phyloP scores from a whole-genome alignment of 1,284 basidiomycete species.

The Inonotus hispidus region DNA sequence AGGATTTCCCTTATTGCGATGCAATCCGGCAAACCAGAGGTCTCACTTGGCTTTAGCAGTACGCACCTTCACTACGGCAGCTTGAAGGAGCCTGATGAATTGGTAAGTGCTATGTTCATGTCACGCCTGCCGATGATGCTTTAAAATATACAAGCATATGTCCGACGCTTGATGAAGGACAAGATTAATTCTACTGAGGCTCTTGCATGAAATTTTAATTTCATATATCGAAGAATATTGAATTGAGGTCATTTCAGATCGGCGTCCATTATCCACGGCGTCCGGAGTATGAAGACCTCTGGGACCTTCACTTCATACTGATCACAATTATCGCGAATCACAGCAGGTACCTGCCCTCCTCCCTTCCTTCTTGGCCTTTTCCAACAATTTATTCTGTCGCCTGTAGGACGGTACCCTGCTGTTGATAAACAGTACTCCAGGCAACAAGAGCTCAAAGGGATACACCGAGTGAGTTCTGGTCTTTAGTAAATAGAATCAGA shows the following conservation, averaged over 20 bases:
- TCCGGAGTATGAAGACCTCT: too few relatives aligned
- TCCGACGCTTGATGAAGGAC: constrained; percentile 23
- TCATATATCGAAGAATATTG: too few relatives aligned
- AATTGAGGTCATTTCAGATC: too few relatives aligned
- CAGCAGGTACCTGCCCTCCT: constrained; percentile 25
- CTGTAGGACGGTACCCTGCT: constrained; percentile 38
- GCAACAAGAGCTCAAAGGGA: background rate
- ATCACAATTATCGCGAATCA: constrained; percentile 12
- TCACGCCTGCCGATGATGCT: constrained; percentile 13
- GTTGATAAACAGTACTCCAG: constrained; percentile 36
- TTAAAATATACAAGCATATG: constrained; percentile 24
- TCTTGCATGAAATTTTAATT: background rate
- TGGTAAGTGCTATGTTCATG: too few relatives aligned
- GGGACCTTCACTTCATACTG: too few relatives aligned
- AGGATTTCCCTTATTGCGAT: background rate
- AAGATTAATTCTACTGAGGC: constrained; percentile 12
- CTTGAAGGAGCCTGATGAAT: background rate
- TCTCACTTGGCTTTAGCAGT: too few relatives aligned
- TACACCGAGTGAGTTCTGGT: background rate
- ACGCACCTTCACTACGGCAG: background rate
- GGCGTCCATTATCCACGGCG: too few relatives aligned
- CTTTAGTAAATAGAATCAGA: background rate
- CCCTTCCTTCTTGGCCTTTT: constrained; percentile 28
- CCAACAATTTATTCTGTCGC: constrained; percentile 31
- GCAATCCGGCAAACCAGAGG: too few relatives aligned